phyloP scores from a whole-genome alignment of 805 yeast genomes.

The Saturnispora kantuleensis region DNA sequence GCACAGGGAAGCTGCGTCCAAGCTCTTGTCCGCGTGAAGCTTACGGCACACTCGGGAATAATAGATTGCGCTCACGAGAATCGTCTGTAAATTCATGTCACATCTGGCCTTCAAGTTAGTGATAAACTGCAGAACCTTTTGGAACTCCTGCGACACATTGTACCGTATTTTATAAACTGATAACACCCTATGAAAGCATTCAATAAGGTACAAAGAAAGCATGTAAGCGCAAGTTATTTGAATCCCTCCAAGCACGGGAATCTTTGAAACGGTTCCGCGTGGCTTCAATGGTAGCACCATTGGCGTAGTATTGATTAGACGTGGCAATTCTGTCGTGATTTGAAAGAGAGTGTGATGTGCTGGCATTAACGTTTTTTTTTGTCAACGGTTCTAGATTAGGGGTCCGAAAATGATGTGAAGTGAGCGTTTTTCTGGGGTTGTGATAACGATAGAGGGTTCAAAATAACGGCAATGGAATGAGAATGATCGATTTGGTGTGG shows the following conservation, averaged over 20 bases:
- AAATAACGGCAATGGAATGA: too few relatives aligned
- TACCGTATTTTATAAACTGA: background rate
- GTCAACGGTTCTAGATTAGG: too few relatives aligned
- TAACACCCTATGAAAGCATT: background rate
- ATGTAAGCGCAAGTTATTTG: background rate
- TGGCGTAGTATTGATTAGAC: too few relatives aligned
- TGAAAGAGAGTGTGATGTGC: too few relatives aligned
- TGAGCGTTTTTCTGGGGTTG: too few relatives aligned
- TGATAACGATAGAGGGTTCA: too few relatives aligned
- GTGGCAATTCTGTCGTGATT: too few relatives aligned
- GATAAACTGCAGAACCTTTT: background rate
- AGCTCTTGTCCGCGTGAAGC: background rate
- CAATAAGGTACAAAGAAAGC: background rate
- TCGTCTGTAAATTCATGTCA: background rate
- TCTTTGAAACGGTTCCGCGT: background rate
- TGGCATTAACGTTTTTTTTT: too few relatives aligned
- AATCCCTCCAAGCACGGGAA: background rate
- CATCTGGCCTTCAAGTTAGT: conserved; percentile 5
- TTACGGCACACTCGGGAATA: background rate
- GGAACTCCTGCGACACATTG: background rate
- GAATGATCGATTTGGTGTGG: too few relatives aligned
- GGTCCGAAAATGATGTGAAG: too few relatives aligned
- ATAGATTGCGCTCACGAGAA: background rate
- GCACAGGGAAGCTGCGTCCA: conserved; percentile 29
- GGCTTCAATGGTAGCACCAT: too few relatives aligned